Conservation (phyloP, 805 yeast genomes). For the Cyberlindnera suaveolens region DNA sequence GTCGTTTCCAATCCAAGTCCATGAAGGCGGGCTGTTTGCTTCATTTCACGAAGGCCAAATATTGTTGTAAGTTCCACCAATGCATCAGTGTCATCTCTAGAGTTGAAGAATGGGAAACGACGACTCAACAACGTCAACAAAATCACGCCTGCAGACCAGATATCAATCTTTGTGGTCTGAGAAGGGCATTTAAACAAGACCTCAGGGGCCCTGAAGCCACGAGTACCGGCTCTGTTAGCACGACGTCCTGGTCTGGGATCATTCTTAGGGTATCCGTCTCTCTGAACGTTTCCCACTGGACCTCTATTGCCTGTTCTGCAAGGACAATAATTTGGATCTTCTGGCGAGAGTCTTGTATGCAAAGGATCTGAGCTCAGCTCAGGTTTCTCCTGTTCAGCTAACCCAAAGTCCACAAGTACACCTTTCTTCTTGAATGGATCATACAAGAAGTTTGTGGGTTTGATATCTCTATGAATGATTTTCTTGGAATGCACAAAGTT, state of each 20-base stretch:
- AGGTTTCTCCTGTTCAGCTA: constrained; percentile 43
- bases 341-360: not conserved
- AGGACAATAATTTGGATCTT: constrained; percentile 41
- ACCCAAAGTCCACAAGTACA: constrained; percentile 78
- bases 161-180: constrained; percentile 64
- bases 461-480: constrained; percentile 73
- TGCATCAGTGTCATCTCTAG: constrained; percentile 91
- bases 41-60: constrained; percentile 70
- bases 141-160: constrained; percentile 80
- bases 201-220: constrained; percentile 85
- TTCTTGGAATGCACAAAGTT: constrained; percentile 60
- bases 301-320: constrained; percentile 34
- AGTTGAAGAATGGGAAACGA: constrained; percentile 89
- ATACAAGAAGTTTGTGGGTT: constrained; percentile 67
- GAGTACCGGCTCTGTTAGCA: constrained; percentile 94
- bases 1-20: constrained; percentile 80
- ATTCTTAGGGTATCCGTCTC: constrained; percentile 72
- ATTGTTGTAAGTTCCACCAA: constrained; percentile 75
- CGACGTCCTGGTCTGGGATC: constrained; percentile 85
- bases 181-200: constrained; percentile 45
- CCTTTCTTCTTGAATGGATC: constrained; percentile 45
- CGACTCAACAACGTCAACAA: constrained; percentile 70
- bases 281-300: constrained; percentile 19
- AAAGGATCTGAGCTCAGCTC: constrained; percentile 4
- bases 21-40: constrained; percentile 74